These are phyloP conservation scores for Lactarius trivialis DNA, from an alignment of 768 basidiomycete genomes.

Conservation along the genomic window DNA sequence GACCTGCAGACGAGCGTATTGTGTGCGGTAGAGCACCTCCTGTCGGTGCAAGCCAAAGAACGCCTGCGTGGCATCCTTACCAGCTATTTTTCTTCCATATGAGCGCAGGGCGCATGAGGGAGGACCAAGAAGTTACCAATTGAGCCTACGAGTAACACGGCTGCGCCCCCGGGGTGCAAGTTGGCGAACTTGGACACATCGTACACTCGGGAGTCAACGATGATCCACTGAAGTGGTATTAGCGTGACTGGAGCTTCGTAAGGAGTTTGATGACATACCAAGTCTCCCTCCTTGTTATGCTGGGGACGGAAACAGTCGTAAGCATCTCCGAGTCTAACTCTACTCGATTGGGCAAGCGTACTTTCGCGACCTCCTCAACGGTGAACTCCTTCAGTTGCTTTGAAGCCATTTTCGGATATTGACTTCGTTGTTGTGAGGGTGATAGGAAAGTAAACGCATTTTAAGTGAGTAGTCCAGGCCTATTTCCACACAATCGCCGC, in stretches of 20 bases:
- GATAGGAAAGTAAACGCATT: no score
- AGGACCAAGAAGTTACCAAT: conserved; percentile 42
- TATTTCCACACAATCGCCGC: no score
- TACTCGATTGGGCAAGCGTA: conserved; percentile 27
- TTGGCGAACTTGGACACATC: conserved; percentile 74
- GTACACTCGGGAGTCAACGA: conserved; percentile 76
- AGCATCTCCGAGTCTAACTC: background rate
- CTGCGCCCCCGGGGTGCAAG: conserved; percentile 81
- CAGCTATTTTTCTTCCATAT: conserved; percentile 37
- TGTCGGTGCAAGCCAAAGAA: conserved; percentile 85
- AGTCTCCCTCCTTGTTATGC: conserved; percentile 84
- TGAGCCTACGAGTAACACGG: conserved; percentile 57
- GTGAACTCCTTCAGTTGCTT: conserved; percentile 35
- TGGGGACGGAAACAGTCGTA: conserved; percentile 29
- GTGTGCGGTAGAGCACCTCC: conserved; percentile 69
- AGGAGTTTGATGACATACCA: conserved; percentile 41
- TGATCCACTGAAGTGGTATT: conserved; percentile 54
- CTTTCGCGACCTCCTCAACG: conserved; percentile 62
- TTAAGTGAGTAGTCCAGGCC: background rate
- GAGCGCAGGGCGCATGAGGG: background rate
- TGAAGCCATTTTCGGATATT: conserved; percentile 11
- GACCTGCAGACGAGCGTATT: conserved; percentile 64
- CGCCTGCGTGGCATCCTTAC: conserved; percentile 66
- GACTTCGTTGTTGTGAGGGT: background rate
- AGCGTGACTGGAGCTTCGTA: background rate